Evolutionary conservation across 805 yeast species (phyloP).

Genomic region (Ogataea wickerhamii): DNA sequence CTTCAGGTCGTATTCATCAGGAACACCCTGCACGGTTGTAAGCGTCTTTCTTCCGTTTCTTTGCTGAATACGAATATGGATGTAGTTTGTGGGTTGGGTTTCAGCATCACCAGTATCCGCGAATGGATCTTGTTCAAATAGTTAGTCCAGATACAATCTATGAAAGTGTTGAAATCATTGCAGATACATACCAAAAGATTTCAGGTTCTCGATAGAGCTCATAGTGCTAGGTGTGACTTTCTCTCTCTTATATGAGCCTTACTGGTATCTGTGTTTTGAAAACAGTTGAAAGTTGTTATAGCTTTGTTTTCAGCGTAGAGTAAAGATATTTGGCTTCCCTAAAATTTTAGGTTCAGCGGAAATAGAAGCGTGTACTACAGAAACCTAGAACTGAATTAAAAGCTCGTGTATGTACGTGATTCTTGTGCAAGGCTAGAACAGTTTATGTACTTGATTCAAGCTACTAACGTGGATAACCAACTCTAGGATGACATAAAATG

Average conservation of each 20-base stretch:
- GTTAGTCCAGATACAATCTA: no score
- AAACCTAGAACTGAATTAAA: background rate
- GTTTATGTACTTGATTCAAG: no score
- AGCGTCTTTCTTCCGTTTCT: slow-evolving; percentile 99
- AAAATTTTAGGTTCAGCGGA: background rate
- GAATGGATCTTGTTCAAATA: slow-evolving; percentile 96
- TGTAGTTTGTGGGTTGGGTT: slow-evolving; percentile 90
- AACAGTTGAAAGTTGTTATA: no score
- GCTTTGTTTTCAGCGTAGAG: no score
- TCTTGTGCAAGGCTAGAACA: slow-evolving; percentile 1
- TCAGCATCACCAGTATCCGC: slow-evolving; percentile 99
- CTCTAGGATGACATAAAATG: no score
- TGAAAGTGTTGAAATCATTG: no score
- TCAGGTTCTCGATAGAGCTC: slow-evolving; percentile 91
- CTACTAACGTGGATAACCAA: no score
- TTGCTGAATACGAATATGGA: slow-evolving; percentile 98
- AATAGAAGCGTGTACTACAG: background rate
- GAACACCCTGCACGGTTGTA: slow-evolving; percentile 97
- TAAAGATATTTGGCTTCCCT: no score
- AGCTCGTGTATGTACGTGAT: background rate
- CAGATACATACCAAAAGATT: slow-evolving; percentile 57
- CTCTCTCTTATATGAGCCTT: no score
- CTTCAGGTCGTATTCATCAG: slow-evolving; percentile 90
- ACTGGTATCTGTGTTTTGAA: no score
- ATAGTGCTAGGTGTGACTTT: slow-evolving; percentile 34